Evolutionary conservation across 1,139 yeast species (phyloP).

Genomic region (Diutina mesorugosa): DNA sequence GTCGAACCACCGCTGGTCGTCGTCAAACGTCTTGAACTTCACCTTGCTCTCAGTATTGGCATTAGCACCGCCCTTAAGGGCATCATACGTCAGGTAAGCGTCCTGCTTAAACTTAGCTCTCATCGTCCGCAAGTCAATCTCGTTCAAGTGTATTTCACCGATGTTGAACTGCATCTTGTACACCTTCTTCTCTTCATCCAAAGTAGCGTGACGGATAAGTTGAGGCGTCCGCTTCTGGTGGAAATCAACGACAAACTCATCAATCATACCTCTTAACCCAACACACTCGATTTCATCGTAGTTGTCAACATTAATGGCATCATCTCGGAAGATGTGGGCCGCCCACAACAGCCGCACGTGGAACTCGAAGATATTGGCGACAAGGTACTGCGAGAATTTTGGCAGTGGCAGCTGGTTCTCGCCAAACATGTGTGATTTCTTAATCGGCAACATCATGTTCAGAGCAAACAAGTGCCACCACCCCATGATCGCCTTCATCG

Average conservation of each 20-base stretch:
- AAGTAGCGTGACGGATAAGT: background rate
- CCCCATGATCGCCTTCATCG: conserved; percentile 24
- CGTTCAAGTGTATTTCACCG: conserved; percentile 27
- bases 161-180: conserved; percentile 32
- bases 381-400: conserved; percentile 31
- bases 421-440: conserved; percentile 28
- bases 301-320: conserved; percentile 11
- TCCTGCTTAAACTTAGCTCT: conserved; percentile 19
- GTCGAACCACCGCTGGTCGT: conserved; percentile 30
- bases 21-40: conserved; percentile 17
- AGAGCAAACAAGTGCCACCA: conserved; percentile 37
- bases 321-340: conserved; percentile 24
- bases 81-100: conserved; percentile 9
- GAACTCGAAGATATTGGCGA: conserved; percentile 28
- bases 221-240: conserved; percentile 13
- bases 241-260: conserved; percentile 26
- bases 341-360: conserved; percentile 26
- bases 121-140: conserved; percentile 28
- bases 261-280: conserved; percentile 29
- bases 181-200: conserved; percentile 16
- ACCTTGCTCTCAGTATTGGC: conserved; percentile 6
- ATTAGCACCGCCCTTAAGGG: background rate
- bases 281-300: conserved; percentile 16
- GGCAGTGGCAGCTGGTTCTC: conserved; percentile 16
- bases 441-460: conserved; percentile 28